These are phyloP conservation scores for Porpolomopsis calyptriformis DNA, from an alignment of 768 basidiomycete species.

Conservation along the genomic window DNA sequence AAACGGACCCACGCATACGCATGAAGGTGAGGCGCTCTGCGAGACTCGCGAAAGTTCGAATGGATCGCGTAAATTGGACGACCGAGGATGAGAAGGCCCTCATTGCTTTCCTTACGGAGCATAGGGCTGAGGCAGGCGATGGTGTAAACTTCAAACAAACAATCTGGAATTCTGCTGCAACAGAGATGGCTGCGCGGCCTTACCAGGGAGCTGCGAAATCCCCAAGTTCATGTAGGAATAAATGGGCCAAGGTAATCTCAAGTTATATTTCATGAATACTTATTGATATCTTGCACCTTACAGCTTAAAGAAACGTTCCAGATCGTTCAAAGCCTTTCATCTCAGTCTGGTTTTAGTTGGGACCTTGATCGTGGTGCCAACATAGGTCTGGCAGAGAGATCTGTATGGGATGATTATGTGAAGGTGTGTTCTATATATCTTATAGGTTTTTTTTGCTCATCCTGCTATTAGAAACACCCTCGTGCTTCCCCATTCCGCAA, in stretches of 20 bases:
- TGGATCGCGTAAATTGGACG: not conserved
- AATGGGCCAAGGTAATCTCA: too few relatives aligned
- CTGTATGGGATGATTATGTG: too few relatives aligned
- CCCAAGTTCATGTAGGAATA: too few relatives aligned
- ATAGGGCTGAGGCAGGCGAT: too few relatives aligned
- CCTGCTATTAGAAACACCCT: not conserved
- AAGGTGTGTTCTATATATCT: not conserved
- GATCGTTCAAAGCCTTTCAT: not conserved
- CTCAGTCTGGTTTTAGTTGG: not conserved
- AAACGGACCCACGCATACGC: too few relatives aligned
- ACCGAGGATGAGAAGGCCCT: not conserved
- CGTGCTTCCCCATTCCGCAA: not conserved
- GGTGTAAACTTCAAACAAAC: not conserved
- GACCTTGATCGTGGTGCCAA: not conserved
- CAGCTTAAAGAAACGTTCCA: too few relatives aligned
- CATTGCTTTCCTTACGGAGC: not conserved
- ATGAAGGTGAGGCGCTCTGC: too few relatives aligned
- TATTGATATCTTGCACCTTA: too few relatives aligned
- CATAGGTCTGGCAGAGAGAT: too few relatives aligned
- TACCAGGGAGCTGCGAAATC: not conserved
- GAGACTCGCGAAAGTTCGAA: too few relatives aligned
- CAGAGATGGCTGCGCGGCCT: not conserved
- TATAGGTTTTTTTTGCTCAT: not conserved
- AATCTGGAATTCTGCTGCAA: not conserved
- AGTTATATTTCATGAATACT: too few relatives aligned